Base-by-base conservation (phyloP, 1,139 yeast species). In the Wickerhamiella pararugosa region DNA sequence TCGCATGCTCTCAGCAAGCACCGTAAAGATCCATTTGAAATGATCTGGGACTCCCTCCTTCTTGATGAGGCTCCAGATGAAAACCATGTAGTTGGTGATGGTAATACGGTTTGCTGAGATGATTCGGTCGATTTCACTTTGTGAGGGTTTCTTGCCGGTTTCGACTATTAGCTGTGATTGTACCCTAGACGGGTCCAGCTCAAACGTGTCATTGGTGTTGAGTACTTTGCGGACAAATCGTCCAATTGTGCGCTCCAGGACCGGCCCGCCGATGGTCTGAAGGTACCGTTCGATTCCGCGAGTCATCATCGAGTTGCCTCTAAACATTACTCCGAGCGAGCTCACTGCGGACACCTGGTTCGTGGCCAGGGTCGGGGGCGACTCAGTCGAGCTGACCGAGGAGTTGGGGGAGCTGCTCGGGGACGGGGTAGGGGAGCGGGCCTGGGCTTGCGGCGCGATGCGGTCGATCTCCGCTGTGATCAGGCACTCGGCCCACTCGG, bases 291-390 rank as follows among this genome's bases (percentile, higher is more conserved):
- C 97, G 41, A 87, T 59, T 0, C 94, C 71, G 56, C 82, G 83
- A 0, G 94, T 78, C 48, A 87, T 68, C 7, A 86, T 67, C 1
- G 93, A 77, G 44, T 83, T 80, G 0, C 96, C 95, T 51, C 97
- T 67, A 55, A 90, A 87, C 21, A 90, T 59, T 0, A 94, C 76
- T 52, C 81, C 81, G 57, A 28, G 6, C 21, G 34, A 28, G 25
- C 30, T 39, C 4, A 25, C 10, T 6, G 7, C 32, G 9, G 7
- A 28, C 8, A 8, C 31, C 31, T 29, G 31, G 9, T 7, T 9
- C 32, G 7, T 11, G 9, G 29, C 6, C 2, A 34, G 9, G 8
- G 9, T 7, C 21, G 21, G 21, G 21, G 21, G 21, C 21, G 21
- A 15, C 21, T 15, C 21, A 15, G 75, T 74, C 34, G 34, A 32